phyloP scores from a whole-genome alignment of 768 basidiomycete species.

The Harrya chromipes region DNA sequence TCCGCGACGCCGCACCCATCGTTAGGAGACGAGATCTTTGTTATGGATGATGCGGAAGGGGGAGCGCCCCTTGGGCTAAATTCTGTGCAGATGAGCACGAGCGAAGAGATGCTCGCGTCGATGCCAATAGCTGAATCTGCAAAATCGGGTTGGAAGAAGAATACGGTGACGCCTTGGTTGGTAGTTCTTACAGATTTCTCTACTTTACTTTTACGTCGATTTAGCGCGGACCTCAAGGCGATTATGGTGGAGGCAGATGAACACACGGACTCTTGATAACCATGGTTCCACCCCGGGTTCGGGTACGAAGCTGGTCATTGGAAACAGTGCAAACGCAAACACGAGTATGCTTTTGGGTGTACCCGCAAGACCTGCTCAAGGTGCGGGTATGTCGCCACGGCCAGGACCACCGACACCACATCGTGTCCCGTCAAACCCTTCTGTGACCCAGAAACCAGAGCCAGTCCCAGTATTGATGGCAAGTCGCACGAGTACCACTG shows the following conservation, averaged over 20 bases:
- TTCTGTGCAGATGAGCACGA: conserved; percentile 6
- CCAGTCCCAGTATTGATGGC: not conserved
- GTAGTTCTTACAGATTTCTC: conserved; percentile 21
- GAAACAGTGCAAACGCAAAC: no score
- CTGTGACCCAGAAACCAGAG: conserved; percentile 4
- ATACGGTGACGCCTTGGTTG: conserved; percentile 48
- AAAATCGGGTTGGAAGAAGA: conserved; percentile 46
- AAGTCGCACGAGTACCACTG: not conserved
- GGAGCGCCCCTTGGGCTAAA: conserved; percentile 27
- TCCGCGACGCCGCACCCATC: conserved; percentile 1
- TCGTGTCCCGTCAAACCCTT: conserved; percentile 9
- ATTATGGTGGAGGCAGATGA: conserved; percentile 77
- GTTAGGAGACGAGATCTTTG: conserved; percentile 67
- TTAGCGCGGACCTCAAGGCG: conserved; percentile 76
- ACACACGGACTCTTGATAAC: not conserved
- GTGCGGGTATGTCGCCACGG: not conserved
- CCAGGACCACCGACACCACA: conserved; percentile 7
- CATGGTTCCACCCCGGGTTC: not conserved
- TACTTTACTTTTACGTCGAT: conserved; percentile 8
- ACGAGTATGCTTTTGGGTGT: no score
- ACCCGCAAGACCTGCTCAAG: not conserved
- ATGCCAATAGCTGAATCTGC: not conserved
- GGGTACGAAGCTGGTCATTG: not conserved
- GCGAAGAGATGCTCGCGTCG: not conserved
- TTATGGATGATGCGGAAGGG: conserved; percentile 75